Base-by-base conservation (phyloP, 257 asterid species). In the Eustoma russellianum region DNA sequence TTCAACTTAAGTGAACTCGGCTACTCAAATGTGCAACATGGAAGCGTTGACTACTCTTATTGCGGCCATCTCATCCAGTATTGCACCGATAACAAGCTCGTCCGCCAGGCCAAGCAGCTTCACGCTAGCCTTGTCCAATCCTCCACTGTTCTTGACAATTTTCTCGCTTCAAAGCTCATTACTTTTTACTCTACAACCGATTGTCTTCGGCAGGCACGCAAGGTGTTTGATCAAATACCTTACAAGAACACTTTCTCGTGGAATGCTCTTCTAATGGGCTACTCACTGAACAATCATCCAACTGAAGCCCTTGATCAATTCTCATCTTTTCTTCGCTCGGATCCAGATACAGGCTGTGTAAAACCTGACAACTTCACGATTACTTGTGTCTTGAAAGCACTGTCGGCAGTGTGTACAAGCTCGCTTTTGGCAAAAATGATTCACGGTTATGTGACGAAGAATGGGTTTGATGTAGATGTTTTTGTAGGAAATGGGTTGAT, bases 191-290 rank as follows among this genome's bases (percentile, higher is more conserved):
- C 93, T 5, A 79, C 62, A 60, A 63, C 55, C 17, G 67, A 66
- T 50, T 64, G 66, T 17, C 65, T 86, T 3, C 28, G 54, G 1
- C 15, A 57, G 51, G 96, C 96, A 13, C 86, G 58, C 71, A 69
- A 72, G 2, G 83, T 86, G 96, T 90, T 90, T 79, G 94, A 90
- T 67, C 59, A 83, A 73, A 86, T 90, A 45, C 82, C 83, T 1
- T 48, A 34, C 2, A 86, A 71, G 71, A 90, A 81, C 44, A 73
- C 78, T 9, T 90, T 90, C 80, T 67, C 93, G 40, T 86, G 60
- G 63, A 90, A 90, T 66, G 94, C 96, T 47, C 78, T 90, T 35
- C 74, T 90, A 41, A 83, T 90, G n/a, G 83, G 86, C 2, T 79
- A 74, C 76, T 65, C 83, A 28, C 68, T 63, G 0, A 71, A 84